Evolutionary conservation across 129 eudicot genomes (phyloP), one percentile per base, ranked within the genome.

Genomic region (Erigeron canadensis): DNA sequence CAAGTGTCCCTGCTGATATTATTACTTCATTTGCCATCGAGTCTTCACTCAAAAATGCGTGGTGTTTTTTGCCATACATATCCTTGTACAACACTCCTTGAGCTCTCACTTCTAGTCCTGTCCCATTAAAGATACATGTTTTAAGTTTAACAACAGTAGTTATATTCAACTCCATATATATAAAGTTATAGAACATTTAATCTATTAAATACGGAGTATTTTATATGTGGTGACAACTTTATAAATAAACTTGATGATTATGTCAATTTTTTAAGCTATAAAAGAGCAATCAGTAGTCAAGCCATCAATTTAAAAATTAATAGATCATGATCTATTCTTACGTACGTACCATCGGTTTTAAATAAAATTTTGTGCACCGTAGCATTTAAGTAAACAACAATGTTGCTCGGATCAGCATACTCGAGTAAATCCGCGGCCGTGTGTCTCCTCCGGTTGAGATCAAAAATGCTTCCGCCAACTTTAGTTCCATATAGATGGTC

Each of bases 1-100:
- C 92, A 10, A 91, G 72, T 67, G 96, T 88, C 40, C 97, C 95
- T 0, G 91, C 80, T 0, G 97, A 79, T 41, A 91, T 21, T 19
- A 88, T 85, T 2, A 91, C 28, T 77, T 91, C 97, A 69, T 80
- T 83, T 51, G 67, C 76, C 0, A 73, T 8, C 21, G 34, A 28
- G 2, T 88, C 90, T 5, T 2, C 39, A 6, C 61, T 87, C 42
- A 91, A 12, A 56, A 80, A 84, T 51, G 93, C 97, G 22, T 47
- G 73, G 81, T 91, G 97, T 72, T 69, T 71, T 0, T 41, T 53
- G 0, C 96, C 93, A 70, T 65, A 41, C 65, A 79, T 77, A 76
- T 91, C 97, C 62, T 71, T 79, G 43, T 80, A 91, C 10, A 79
- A 42, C 17, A 88, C 93, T 23, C 97, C 97, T 23, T 69, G 75